Evolutionary conservation across 1,284 basidiomycete species (phyloP).

Genomic region (Ceratorhiza oryzae-sativae): DNA sequence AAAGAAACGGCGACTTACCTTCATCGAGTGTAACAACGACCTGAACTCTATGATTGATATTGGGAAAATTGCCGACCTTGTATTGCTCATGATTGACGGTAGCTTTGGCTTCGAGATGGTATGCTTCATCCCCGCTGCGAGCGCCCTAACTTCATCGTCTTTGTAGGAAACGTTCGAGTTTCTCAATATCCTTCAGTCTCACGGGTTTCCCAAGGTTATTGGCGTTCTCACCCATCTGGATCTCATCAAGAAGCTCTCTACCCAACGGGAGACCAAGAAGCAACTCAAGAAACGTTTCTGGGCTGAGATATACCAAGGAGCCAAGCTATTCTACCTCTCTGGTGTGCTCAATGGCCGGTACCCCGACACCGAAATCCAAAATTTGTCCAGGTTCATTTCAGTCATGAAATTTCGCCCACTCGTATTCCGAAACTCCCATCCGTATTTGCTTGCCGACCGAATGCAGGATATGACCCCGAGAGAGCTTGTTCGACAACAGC

Average conservation of each 20-base stretch:
- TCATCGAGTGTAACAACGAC: constrained; percentile 98
- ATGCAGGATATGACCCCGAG: constrained; percentile 94
- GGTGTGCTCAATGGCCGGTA: constrained; percentile 98
- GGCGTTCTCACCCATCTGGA: constrained; percentile 96
- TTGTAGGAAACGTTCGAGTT: constrained; percentile 97
- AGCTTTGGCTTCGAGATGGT: constrained; percentile 99
- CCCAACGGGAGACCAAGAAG: constrained; percentile 92
- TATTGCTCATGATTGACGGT: constrained; percentile 97
- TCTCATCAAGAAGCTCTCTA: constrained; percentile 92
- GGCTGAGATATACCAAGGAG: constrained; percentile 99
- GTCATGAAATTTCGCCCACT: constrained; percentile 99
- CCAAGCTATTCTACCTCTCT: constrained; percentile 97
- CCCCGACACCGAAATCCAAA: constrained; percentile 95
- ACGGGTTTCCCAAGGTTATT: constrained; percentile 98
- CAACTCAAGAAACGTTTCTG: constrained; percentile 98
- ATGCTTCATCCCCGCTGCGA: constrained; percentile 45
- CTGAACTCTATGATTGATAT: constrained; percentile 98
- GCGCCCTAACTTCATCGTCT: neutral
- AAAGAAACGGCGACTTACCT: constrained; percentile 91
- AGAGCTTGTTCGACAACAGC: constrained; percentile 81
- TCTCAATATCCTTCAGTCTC: constrained; percentile 94
- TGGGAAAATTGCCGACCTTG: constrained; percentile 94
- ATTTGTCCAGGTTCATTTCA: constrained; percentile 93
- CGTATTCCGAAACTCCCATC: constrained; percentile 93
- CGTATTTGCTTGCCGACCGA: constrained; percentile 95